Conservation (phyloP, 768 basidiomycete species). For the Postia placenta region DNA sequence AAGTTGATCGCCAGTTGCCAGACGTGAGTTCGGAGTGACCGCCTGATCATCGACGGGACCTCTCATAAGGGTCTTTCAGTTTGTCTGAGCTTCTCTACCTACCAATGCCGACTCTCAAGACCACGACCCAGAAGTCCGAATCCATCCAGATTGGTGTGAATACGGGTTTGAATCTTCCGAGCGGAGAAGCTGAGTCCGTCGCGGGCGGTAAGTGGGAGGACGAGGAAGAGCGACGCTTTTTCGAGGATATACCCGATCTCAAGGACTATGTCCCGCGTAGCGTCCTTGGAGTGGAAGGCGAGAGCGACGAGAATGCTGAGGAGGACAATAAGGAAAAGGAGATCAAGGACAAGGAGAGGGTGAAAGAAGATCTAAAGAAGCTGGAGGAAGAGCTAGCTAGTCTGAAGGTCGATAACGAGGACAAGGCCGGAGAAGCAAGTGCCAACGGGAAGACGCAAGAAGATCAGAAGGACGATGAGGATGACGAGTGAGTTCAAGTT, state of each 20-base stretch:
- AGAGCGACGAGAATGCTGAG: conserved; percentile 23
- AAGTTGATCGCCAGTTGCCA: conserved; percentile 86
- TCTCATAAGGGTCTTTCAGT: conserved; percentile 32
- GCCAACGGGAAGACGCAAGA: conserved; percentile 17
- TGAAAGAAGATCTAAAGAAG: conserved; percentile 66
- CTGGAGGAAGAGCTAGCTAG: conserved; percentile 75
- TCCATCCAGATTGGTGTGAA: conserved; percentile 72
- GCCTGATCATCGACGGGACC: neutral
- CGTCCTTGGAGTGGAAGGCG: conserved; percentile 63
- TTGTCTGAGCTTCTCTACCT: conserved; percentile 89
- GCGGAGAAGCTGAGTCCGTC: conserved; percentile 31
- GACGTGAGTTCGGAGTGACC: conserved; percentile 44
- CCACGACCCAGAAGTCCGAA: conserved; percentile 71
- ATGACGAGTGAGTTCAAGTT: conserved; percentile 36
- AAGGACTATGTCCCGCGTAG: conserved; percentile 88
- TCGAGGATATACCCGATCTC: conserved; percentile 87
- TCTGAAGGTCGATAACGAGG: conserved; percentile 36
- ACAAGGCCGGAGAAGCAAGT: conserved; percentile 10
- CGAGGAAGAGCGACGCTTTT: conserved; percentile 92
- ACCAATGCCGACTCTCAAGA: conserved; percentile 78
- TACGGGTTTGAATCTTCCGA: conserved; percentile 19
- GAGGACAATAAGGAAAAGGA: conserved; percentile 40
- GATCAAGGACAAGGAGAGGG: conserved; percentile 47
- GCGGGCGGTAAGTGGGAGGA: conserved; percentile 94
- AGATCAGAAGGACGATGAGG: conserved; percentile 29